Evolutionary conservation across 2,329 filamentous ascomycete species (phyloP).

Genomic region (Penicillium sp.): DNA sequence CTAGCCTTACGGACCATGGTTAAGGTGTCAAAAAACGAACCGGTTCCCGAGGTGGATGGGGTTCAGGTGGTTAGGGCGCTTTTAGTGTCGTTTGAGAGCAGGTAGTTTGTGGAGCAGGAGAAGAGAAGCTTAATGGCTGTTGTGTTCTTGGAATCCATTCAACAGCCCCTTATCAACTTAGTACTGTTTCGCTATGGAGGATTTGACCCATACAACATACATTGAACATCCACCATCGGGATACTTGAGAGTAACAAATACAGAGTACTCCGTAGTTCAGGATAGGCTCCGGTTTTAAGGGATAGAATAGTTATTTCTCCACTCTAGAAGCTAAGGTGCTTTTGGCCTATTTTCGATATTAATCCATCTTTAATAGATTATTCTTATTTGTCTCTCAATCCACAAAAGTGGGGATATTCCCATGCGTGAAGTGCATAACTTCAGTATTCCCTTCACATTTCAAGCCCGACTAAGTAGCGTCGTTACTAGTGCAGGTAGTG

Average conservation of each 20-base stretch:
- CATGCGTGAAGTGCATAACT: neutral
- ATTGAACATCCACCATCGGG: neutral
- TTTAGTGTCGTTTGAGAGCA: slow-evolving; percentile 10
- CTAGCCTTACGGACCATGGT: slow-evolving; percentile 9
- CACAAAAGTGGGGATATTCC: neutral
- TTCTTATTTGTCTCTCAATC: neutral
- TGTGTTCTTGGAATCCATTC: neutral
- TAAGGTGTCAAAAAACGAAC: slow-evolving; percentile 7
- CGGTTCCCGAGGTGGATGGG: slow-evolving; percentile 7
- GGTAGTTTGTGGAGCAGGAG: slow-evolving; percentile 13
- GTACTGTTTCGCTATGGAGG: no score
- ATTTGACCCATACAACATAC: neutral
- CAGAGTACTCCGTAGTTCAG: neutral
- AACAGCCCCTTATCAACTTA: neutral
- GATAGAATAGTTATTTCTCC: neutral
- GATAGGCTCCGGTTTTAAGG: no score
- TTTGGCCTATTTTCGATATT: neutral
- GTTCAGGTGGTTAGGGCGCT: neutral
- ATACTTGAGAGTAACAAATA: neutral
- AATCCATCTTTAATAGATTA: neutral
- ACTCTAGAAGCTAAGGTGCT: neutral
- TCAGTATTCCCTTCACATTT: neutral
- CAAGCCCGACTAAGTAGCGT: neutral
- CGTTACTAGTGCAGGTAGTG: neutral
- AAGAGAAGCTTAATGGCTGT: neutral